These are phyloP conservation scores for Acaromyces ingoldii DNA, from an alignment of 1,284 basidiomycete genomes.

Conservation along the genomic window DNA sequence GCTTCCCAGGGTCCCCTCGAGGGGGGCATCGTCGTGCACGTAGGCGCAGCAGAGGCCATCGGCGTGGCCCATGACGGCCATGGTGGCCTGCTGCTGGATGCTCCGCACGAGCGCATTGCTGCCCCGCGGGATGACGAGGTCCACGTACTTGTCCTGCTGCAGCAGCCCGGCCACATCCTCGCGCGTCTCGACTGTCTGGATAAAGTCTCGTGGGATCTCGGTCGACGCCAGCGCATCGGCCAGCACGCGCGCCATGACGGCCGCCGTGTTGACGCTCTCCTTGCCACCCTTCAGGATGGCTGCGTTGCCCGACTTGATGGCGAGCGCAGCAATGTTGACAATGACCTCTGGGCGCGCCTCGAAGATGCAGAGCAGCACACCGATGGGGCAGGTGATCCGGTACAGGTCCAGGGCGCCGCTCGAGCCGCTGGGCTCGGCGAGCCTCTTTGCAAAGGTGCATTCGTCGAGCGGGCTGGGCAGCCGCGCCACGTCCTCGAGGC, in stretches of 20 bases:
- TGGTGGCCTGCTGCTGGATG: constrained; percentile 84
- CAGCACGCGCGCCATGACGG: constrained; percentile 58
- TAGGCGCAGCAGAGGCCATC: constrained; percentile 89
- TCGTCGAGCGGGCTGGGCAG: constrained; percentile 81
- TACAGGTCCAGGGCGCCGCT: constrained; percentile 76
- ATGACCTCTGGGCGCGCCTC: constrained; percentile 97
- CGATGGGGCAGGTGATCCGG: constrained; percentile 92
- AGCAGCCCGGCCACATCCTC: constrained; percentile 83
- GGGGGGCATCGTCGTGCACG: constrained; percentile 75
- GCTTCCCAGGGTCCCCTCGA: constrained; percentile 72
- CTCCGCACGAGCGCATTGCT: constrained; percentile 81
- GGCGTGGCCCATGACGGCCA: constrained; percentile 98
- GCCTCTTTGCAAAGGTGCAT: constrained; percentile 77
- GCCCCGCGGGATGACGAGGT: constrained; percentile 92
- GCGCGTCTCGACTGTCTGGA: constrained; percentile 89
- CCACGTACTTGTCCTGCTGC: constrained; percentile 82
- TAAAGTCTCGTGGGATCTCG: constrained; percentile 69
- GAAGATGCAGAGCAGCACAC: constrained; percentile 92
- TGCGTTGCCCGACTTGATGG: constrained; percentile 83
- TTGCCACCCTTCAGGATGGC: constrained; percentile 50
- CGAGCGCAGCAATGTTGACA: constrained; percentile 90
- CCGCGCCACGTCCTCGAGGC: constrained; percentile 76
- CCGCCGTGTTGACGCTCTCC: constrained; percentile 31
- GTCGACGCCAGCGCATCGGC: constrained; percentile 64
- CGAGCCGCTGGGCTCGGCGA: constrained; percentile 57